phyloP scores from a whole-genome alignment of 2,329 filamentous ascomycete species.

The Lojkania enalia region DNA sequence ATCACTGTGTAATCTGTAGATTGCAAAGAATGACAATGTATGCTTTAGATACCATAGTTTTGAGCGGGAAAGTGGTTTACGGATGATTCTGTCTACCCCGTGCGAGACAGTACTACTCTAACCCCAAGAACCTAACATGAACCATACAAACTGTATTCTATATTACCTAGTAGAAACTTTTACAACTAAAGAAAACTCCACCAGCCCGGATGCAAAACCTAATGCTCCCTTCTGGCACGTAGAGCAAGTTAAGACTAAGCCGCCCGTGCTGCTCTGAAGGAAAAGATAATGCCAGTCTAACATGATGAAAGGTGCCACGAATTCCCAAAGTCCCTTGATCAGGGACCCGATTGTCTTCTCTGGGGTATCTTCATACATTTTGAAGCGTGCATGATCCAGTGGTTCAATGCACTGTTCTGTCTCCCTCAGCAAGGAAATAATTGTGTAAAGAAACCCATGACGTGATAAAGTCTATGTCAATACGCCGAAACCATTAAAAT shows the following conservation, averaged over 20 bases:
- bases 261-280: conserved; percentile 13
- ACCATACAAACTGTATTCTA: too few species aligned
- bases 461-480: conserved; percentile 26
- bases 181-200: background rate
- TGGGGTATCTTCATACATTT: conserved; percentile 38
- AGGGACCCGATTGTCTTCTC: conserved; percentile 24
- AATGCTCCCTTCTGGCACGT: too few species aligned
- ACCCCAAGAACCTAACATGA: too few species aligned
- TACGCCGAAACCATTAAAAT: conserved; percentile 23
- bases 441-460: conserved; percentile 10
- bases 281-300: conserved; percentile 37
- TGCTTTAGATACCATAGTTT: too few species aligned
- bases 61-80: too few species aligned
- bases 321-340: conserved; percentile 14
- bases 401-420: conserved; percentile 2
- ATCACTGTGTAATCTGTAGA: too few species aligned
- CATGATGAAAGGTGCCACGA: conserved; percentile 16
- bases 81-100: too few species aligned
- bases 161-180: background rate
- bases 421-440: too few species aligned
- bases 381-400: conserved; percentile 18
- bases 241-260: conserved; percentile 1
- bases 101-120: too few species aligned
- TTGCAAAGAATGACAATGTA: too few species aligned
- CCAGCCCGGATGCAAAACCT: background rate